Evolutionary conservation across 148 eudicot species (phyloP).

Genomic region (Limonium bicolor): DNA sequence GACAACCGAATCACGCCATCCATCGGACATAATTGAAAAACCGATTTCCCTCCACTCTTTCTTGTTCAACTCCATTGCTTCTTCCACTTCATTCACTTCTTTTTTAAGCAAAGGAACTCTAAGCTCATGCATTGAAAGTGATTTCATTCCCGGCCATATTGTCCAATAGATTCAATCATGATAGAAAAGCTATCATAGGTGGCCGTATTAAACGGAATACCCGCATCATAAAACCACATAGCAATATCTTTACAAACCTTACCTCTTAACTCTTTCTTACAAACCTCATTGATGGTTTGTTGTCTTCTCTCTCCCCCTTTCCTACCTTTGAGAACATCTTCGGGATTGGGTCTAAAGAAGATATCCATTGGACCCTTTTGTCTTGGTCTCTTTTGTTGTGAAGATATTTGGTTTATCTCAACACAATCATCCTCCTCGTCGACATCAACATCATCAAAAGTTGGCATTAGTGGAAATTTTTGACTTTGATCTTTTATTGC

Average conservation of each 20-base stretch:
- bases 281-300: too few species aligned
- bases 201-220: background rate
- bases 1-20: constrained; percentile 6
- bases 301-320: too few species aligned
- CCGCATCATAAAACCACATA: background rate
- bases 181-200: background rate
- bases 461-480: too few species aligned
- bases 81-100: background rate
- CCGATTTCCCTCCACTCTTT: background rate
- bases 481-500: too few species aligned
- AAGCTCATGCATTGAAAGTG: constrained; percentile 6
- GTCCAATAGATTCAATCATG: constrained; percentile 1
- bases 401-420: too few species aligned
- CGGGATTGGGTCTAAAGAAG: too few species aligned
- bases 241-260: too few species aligned
- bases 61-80: background rate
- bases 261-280: background rate
- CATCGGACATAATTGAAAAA: background rate
- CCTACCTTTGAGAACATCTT: too few species aligned
- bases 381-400: too few species aligned
- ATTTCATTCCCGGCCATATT: constrained; percentile 4
- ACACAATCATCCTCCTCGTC: too few species aligned
- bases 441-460: too few species aligned
- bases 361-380: too few species aligned
- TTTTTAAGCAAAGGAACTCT: constrained; percentile 6